phyloP scores from a whole-genome alignment of 1,284 basidiomycete genomes.

The Phenoliferia sp. region DNA sequence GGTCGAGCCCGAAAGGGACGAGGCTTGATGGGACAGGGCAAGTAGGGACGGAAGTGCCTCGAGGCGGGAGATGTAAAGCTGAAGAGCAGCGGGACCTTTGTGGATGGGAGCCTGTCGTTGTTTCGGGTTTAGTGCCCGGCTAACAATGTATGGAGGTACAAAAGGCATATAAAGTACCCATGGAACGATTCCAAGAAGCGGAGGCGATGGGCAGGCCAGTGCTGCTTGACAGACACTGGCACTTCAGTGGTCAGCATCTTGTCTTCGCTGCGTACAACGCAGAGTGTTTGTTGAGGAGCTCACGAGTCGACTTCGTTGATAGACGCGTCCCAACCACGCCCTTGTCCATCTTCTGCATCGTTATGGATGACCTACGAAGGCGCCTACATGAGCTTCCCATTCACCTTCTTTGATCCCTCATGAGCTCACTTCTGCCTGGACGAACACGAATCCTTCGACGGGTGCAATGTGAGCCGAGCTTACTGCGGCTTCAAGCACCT shows the following conservation, averaged over 20 bases:
- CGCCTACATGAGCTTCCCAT: not conserved
- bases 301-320: slow-evolving; percentile 22
- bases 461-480: not conserved
- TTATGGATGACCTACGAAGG: slow-evolving; percentile 8
- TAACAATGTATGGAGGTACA: not conserved
- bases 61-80: slow-evolving; percentile 14
- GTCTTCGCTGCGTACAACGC: not conserved
- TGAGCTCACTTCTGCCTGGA: slow-evolving; percentile 23
- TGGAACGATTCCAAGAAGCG: slow-evolving; percentile 22
- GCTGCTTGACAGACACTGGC: slow-evolving; percentile 18
- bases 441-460: slow-evolving; percentile 13
- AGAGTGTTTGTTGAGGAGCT: not conserved
- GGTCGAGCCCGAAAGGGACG: not conserved
- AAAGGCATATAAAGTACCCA: slow-evolving; percentile 14
- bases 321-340: slow-evolving; percentile 26
- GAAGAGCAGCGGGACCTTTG: slow-evolving; percentile 11
- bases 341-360: slow-evolving; percentile 17
- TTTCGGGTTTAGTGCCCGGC: not conserved
- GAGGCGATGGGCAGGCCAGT: not conserved
- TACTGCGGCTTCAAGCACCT: not conserved
- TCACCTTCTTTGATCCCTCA: too few species aligned
- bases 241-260: not conserved
- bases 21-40: slow-evolving; percentile 3
- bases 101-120: slow-evolving; percentile 20
- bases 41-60: slow-evolving; percentile 11